phyloP scores from a whole-genome alignment of 2,329 filamentous ascomycete genomes.

The Colletotrichum liriopes region DNA sequence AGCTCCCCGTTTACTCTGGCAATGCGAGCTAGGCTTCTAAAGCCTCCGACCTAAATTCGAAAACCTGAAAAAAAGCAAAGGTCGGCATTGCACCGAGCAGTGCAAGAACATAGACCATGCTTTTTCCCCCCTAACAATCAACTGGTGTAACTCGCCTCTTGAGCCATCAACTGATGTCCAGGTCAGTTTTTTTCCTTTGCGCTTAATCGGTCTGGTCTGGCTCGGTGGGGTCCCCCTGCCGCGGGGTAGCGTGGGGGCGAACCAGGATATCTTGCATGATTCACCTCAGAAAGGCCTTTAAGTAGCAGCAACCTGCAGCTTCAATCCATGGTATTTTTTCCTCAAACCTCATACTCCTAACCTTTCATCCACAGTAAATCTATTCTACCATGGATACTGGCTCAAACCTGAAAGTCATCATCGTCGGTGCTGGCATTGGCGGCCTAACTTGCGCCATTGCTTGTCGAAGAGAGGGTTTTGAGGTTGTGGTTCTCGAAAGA shows the following conservation, averaged over 20 bases:
- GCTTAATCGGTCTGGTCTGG: background rate
- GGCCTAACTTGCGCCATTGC: conserved; percentile 41
- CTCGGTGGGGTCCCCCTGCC: background rate
- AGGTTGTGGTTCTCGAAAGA: conserved; percentile 41
- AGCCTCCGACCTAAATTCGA: background rate
- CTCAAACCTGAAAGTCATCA: conserved; percentile 29
- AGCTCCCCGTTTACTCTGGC: too few relatives aligned
- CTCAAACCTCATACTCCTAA: background rate
- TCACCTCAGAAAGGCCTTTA: background rate
- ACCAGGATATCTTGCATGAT: background rate
- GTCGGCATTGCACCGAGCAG: too few relatives aligned
- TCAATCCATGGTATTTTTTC: too few relatives aligned
- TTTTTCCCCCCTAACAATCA: background rate
- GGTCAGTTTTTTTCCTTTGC: too few relatives aligned
- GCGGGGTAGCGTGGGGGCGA: conserved; percentile 3
- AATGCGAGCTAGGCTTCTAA: too few relatives aligned
- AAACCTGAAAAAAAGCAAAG: background rate
- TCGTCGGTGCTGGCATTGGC: conserved; percentile 36
- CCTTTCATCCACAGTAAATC: too few relatives aligned
- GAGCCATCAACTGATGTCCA: background rate
- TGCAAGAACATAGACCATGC: background rate
- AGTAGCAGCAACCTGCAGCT: background rate
- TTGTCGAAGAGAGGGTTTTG: conserved; percentile 26
- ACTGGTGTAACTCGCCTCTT: background rate
- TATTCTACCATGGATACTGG: background rate